Conservation (phyloP, 805 yeast species). For the Candida morakotiae region DNA sequence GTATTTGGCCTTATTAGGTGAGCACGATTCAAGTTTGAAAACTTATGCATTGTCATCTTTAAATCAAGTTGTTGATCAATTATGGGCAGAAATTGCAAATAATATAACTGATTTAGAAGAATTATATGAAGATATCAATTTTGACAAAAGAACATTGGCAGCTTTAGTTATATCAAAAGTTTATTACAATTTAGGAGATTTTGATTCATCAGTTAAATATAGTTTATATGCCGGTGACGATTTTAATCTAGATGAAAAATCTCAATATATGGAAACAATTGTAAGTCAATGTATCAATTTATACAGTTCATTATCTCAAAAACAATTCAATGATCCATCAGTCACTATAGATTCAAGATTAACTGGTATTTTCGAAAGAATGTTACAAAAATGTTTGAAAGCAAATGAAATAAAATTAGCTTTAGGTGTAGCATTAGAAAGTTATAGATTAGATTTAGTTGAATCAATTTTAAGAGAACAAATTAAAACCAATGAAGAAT, state of each 20-base stretch:
- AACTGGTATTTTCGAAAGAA: constrained; percentile 70
- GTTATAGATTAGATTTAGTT: constrained; percentile 79
- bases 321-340: constrained; percentile 22
- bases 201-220: constrained; percentile 82
- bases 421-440: constrained; percentile 85
- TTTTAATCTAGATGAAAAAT: constrained; percentile 68
- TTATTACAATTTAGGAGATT: constrained; percentile 88
- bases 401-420: constrained; percentile 75
- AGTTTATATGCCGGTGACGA: constrained; percentile 80
- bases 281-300: constrained; percentile 88
- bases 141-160: constrained; percentile 75
- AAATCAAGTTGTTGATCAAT: constrained; percentile 77
- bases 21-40: constrained; percentile 72
- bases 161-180: constrained; percentile 91
- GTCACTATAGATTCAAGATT: constrained; percentile 57
- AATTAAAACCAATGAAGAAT: constrained; percentile 43
- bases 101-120: constrained; percentile 85
- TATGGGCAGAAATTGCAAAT: constrained; percentile 98
- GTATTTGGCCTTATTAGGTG: constrained; percentile 82
- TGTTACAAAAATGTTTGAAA: constrained; percentile 75
- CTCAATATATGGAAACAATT: constrained; percentile 91
- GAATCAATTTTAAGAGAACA: constrained; percentile 48
- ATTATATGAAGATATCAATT: constrained; percentile 77
- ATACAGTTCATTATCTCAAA: constrained; percentile 65
- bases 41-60: constrained; percentile 81